Percentiles rank a stretch among this genome's conserved stretches.
Conservation (phyloP, 176 grass and related monocot species). For the Eragrostis nindensis region DNA sequence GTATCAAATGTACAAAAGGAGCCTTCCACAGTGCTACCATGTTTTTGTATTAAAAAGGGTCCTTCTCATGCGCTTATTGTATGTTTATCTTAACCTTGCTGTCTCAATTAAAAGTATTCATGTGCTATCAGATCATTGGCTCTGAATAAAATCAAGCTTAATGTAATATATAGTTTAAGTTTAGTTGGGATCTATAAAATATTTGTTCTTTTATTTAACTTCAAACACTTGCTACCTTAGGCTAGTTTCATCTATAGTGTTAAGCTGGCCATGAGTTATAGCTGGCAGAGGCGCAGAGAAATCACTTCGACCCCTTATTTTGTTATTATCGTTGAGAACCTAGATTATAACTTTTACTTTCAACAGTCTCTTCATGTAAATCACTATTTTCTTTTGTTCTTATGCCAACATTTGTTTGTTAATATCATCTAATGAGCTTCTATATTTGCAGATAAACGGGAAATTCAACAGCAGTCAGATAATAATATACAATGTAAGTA, state of each 20-base stretch:
- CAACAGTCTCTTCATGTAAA: slow-evolving; percentile 22
- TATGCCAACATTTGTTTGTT: slow-evolving; percentile 7
- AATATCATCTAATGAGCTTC: slow-evolving; percentile 18
- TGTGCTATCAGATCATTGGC: slow-evolving; percentile 22
- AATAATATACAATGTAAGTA: slow-evolving; percentile 90
- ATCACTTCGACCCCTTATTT: background rate
- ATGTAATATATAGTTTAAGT: background rate
- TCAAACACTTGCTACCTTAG: slow-evolving; percentile 10
- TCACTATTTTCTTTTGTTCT: slow-evolving; percentile 29
- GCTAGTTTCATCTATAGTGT: slow-evolving; percentile 27
- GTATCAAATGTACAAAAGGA: background rate
- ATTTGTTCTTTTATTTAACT: slow-evolving; percentile 35
- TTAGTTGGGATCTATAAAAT: slow-evolving; percentile 4
- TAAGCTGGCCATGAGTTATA: background rate
- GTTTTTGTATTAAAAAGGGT: background rate
- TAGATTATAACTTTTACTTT: slow-evolving; percentile 27
- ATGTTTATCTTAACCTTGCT: slow-evolving; percentile 1
- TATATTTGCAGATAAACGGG: slow-evolving; percentile 81
- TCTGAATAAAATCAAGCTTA: background rate
- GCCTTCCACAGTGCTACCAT: background rate
- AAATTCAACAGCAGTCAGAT: slow-evolving; percentile 79
- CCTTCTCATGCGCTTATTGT: background rate
- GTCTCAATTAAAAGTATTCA: slow-evolving; percentile 5
- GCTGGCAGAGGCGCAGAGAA: background rate
- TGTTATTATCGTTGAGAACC: slow-evolving; percentile 5